A percentile compares a stretch with the other conserved stretches of the same genome.
These are phyloP conservation scores for Globisporangium camurandrum DNA, from an alignment of 352 stramenopile genomes.

Conservation along the genomic window DNA sequence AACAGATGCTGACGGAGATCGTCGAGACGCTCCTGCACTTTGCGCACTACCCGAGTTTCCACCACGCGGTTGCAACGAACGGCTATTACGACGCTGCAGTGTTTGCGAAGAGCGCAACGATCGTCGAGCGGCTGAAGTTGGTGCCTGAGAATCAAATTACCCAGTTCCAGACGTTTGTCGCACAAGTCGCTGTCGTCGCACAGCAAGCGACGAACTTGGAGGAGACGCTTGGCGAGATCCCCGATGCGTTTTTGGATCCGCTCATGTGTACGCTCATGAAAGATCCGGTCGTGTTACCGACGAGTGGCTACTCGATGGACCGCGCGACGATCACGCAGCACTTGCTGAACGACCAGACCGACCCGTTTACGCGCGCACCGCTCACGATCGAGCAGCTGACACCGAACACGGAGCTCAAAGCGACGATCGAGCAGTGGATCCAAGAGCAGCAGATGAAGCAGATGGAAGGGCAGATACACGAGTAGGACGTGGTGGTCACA, in stretches of 20 bases:
- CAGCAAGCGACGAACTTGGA: slow-evolving; percentile 46
- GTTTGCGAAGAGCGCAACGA: slow-evolving; percentile 65
- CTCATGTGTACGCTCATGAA: slow-evolving; percentile 95
- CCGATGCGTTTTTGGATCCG: slow-evolving; percentile 95
- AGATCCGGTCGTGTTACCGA: slow-evolving; percentile 91
- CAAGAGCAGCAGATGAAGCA: slow-evolving; percentile 25
- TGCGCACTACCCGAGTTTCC: slow-evolving; percentile 85
- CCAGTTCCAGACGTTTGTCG: slow-evolving; percentile 54
- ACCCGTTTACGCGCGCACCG: slow-evolving; percentile 95
- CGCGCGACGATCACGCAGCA: slow-evolving; percentile 94
- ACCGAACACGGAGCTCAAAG: slow-evolving; percentile 55
- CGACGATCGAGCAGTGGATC: slow-evolving; percentile 60
- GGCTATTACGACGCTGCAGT: slow-evolving; percentile 77
- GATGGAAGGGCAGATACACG: not conserved
- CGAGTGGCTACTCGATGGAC: slow-evolving; percentile 89
- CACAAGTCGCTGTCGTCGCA: slow-evolving; percentile 36
- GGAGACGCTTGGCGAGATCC: slow-evolving; percentile 87
- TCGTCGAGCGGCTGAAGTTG: slow-evolving; percentile 61
- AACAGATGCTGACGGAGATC: slow-evolving; percentile 96
- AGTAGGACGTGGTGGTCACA: not conserved
- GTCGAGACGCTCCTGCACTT: slow-evolving; percentile 95
- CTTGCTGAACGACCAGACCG: slow-evolving; percentile 94
- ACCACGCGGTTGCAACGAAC: slow-evolving; percentile 86
- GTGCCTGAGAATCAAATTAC: slow-evolving; percentile 32
- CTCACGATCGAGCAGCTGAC: slow-evolving; percentile 67